Evolutionary conservation across 768 basidiomycete genomes (phyloP), one percentile per base, ranked within the genome.

Genomic region (Mrakia blollopis): DNA sequence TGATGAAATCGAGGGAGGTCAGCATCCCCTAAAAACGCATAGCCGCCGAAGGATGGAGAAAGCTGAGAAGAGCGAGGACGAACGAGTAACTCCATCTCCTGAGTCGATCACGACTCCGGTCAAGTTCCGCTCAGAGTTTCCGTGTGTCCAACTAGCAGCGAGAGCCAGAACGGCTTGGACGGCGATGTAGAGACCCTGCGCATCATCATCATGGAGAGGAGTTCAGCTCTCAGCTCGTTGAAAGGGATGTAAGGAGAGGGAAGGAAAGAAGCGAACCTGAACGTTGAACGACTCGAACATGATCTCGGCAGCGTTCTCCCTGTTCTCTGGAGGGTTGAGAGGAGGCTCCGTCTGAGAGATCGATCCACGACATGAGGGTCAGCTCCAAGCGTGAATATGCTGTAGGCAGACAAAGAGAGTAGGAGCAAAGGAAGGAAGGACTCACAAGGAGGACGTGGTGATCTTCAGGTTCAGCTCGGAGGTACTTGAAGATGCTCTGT

Each of bases 201-300:
- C 30, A 1, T 1, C 21, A 63, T 21, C 11, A 28, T 37, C 25
- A 18, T 3, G 2, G 1, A 18, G 28, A 23, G 23, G 10, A 2
- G n/a, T 23, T 39, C 35, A 67, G 50, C 39, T 28, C 47, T 50
- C 16, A 23, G 28, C 28, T 35, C 21, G 25, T 25, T 47, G 28
- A n/a, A 25, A 30, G 47, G 32, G 44, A 11, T 1, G n/a, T 1
- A 5, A 28, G 23, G 8, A 25, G 3, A 11, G 4, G 18, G 50
- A 60, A 62, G 23, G 21, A 16, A 8, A 23, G 30, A 4, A 30
- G 23, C 32, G n/a, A 21, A 77, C 76, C 71, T 77, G 76, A 86
- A 98, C 95, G 85, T 98, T 98, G 89, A 99, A 99, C 0, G 94
- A 96, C 85, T 99, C 97, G 84, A 98, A 99, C 88, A 99, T 98